Conservation (phyloP, 2,329 filamentous ascomycete species). For the Colletotrichum caudatum region DNA sequence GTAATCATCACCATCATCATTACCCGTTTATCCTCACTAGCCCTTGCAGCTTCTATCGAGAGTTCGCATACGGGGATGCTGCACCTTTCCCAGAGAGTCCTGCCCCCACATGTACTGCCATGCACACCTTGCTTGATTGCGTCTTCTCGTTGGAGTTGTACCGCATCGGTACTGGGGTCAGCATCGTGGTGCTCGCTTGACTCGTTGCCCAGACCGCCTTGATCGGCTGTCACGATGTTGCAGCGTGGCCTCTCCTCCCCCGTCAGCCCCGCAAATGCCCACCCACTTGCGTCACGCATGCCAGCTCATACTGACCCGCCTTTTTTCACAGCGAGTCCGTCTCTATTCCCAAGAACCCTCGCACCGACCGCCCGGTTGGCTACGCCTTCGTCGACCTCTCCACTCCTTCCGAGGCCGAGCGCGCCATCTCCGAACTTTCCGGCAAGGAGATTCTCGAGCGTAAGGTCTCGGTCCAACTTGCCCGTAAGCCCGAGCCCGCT, state of each 20-base stretch:
- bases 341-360: constrained; percentile 99
- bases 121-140: constrained; percentile 5
- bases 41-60: constrained; percentile 16
- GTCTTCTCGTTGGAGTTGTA: neutral
- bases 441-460: constrained; percentile 98
- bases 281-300: constrained; percentile 40
- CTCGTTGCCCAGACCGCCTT: constrained; percentile 30
- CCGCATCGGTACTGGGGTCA: constrained; percentile 5
- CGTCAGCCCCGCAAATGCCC: constrained; percentile 36
- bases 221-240: constrained; percentile 28
- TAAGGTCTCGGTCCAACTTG: constrained; percentile 98
- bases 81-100: neutral
- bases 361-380: constrained; percentile 96
- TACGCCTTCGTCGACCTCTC: constrained; percentile 99
- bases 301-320: constrained; percentile 41
- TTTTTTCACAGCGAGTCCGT: constrained; percentile 82
- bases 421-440: constrained; percentile 94
- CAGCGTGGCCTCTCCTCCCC: constrained; percentile 39
- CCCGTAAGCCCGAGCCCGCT: constrained; percentile 93
- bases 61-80: constrained; percentile 8
- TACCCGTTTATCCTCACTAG: neutral
- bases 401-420: constrained; percentile 92
- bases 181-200: constrained; percentile 1
- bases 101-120: constrained; percentile 2
- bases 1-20: neutral